Conservation (phyloP, 1,139 yeast genomes). For the Tardiomyces digboiensis region DNA sequence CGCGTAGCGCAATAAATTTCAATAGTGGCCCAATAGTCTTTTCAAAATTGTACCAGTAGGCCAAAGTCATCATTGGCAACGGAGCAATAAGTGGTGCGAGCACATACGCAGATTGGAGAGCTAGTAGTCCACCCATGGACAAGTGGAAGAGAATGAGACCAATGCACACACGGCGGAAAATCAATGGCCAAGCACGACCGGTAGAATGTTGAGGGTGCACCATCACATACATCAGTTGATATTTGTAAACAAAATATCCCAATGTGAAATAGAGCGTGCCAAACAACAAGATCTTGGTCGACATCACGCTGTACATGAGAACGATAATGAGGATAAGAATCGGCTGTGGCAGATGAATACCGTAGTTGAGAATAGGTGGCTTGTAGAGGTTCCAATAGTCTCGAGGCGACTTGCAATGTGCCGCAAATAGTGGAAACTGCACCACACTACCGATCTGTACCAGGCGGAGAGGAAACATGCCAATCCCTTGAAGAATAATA, state of each 20-base stretch:
- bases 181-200: constrained; percentile 81
- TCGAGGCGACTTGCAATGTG: constrained; percentile 55
- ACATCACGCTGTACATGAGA: constrained; percentile 60
- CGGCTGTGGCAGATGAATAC: constrained; percentile 75
- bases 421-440: constrained; percentile 48
- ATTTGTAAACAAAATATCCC: constrained; percentile 74
- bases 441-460: constrained; percentile 58
- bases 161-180: constrained; percentile 59
- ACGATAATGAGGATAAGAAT: constrained; percentile 66
- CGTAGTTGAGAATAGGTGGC: constrained; percentile 76
- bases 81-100: constrained; percentile 68
- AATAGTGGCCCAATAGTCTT: constrained; percentile 73
- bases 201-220: constrained; percentile 88
- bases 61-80: constrained; percentile 56
- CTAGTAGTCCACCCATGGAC: constrained; percentile 87
- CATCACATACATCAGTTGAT: constrained; percentile 68
- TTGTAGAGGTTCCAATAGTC: constrained; percentile 59
- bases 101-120: constrained; percentile 66
- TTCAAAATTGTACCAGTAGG: constrained; percentile 73
- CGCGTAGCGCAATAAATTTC: constrained; percentile 75
- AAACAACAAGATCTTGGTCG: constrained; percentile 64
- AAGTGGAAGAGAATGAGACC: constrained; percentile 73
- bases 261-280: constrained; percentile 65
- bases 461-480: constrained; percentile 72
- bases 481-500: constrained; percentile 74